These are phyloP conservation scores for Clavispora santaluciae DNA, from an alignment of 805 yeast species.

Conservation along the genomic window DNA sequence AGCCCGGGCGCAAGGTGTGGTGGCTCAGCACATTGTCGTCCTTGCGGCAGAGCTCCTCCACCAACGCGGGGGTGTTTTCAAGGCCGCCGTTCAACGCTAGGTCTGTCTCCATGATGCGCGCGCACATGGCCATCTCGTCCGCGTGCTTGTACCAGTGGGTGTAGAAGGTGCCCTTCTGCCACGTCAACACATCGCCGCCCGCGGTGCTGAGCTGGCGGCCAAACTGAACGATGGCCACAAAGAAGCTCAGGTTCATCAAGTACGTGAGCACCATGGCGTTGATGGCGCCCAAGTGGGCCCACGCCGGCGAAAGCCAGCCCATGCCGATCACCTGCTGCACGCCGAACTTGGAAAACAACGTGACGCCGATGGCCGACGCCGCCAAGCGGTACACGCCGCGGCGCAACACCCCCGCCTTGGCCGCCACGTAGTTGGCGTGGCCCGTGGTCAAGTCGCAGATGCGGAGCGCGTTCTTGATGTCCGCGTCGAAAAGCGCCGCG, in stretches of 20 bases:
- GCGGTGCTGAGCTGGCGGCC: slow-evolving; percentile 39
- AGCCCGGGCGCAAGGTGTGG: slow-evolving; percentile 30
- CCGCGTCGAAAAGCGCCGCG: slow-evolving; percentile 51
- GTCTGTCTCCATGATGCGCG: slow-evolving; percentile 64
- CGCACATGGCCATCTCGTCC: slow-evolving; percentile 64
- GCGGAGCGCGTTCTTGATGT: slow-evolving; percentile 51
- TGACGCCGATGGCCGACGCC: slow-evolving; percentile 28
- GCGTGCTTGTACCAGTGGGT: slow-evolving; percentile 60
- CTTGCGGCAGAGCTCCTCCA: slow-evolving; percentile 35
- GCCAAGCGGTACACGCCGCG: slow-evolving; percentile 27
- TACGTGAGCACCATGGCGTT: slow-evolving; percentile 44
- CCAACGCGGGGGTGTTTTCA: slow-evolving; percentile 26
- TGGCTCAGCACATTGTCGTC: slow-evolving; percentile 22
- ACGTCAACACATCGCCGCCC: slow-evolving; percentile 52
- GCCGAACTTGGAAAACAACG: slow-evolving; percentile 39
- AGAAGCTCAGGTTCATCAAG: slow-evolving; percentile 36
- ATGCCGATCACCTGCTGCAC: slow-evolving; percentile 31
- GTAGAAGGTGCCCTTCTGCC: slow-evolving; percentile 63
- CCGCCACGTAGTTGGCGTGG: slow-evolving; percentile 42
- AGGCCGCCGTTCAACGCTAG: slow-evolving; percentile 41
- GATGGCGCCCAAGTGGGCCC: slow-evolving; percentile 39
- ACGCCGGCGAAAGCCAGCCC: slow-evolving; percentile 35
- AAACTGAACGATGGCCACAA: slow-evolving; percentile 35
- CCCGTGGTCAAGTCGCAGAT: slow-evolving; percentile 61
- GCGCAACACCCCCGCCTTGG: slow-evolving; percentile 26